Evolutionary conservation across 2,329 filamentous ascomycete species (phyloP).

Genomic region (Arthrobotrys megalospora): DNA sequence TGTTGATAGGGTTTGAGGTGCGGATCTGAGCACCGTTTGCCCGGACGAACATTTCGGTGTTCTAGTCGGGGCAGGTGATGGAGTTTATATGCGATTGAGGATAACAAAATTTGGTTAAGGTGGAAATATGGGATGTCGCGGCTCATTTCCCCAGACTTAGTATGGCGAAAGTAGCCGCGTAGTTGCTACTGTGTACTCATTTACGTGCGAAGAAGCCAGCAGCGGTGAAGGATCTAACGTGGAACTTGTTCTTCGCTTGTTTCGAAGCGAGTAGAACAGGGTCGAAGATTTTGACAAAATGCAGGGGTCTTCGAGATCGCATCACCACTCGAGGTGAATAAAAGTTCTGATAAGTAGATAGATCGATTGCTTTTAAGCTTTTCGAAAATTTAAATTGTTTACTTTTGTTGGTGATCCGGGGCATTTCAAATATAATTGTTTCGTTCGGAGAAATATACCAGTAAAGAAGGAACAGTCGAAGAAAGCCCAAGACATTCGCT

Average conservation of each 20-base stretch:
- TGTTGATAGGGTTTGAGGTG: background rate
- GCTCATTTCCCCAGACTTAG: slow-evolving; percentile 20
- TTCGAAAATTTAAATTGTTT: background rate
- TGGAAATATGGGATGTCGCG: slow-evolving; percentile 14
- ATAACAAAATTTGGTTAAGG: background rate
- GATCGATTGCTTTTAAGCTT: too few relatives aligned
- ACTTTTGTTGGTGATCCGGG: background rate
- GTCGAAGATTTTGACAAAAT: slow-evolving; percentile 46
- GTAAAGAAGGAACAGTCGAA: background rate
- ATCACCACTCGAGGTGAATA: background rate
- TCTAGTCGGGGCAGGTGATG: background rate
- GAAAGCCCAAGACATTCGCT: background rate
- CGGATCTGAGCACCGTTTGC: background rate
- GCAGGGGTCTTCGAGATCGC: slow-evolving; percentile 19
- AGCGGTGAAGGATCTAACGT: slow-evolving; percentile 52
- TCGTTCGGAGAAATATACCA: too few relatives aligned
- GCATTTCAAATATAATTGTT: background rate
- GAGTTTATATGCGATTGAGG: slow-evolving; percentile 17
- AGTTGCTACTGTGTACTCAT: slow-evolving; percentile 59
- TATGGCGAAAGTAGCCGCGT: slow-evolving; percentile 29
- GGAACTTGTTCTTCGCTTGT: slow-evolving; percentile 41
- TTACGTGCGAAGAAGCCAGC: slow-evolving; percentile 1
- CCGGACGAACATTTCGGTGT: background rate
- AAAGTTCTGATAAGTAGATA: background rate
- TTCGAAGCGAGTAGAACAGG: slow-evolving; percentile 55